Base-by-base conservation (phyloP, 2,329 filamentous ascomycete species). In the Cercospora beticola region DNA sequence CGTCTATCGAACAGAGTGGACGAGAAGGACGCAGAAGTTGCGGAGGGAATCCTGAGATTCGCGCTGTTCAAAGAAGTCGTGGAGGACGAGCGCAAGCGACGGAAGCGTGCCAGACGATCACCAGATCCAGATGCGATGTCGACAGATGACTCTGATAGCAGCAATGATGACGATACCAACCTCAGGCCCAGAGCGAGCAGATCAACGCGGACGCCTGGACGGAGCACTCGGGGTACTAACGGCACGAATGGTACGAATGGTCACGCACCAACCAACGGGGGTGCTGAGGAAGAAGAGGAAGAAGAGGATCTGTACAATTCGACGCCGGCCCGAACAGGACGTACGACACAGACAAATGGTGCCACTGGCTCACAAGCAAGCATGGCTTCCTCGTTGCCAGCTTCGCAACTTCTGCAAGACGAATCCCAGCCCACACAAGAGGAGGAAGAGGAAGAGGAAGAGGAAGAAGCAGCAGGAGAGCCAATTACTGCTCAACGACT, bases 41-140 rank as follows among this genome's bases (percentile, higher is more conserved):
- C 95, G 9, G 94, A 99, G 79, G 87, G 89, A 8, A 97, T 99
- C 72, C 83, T 99, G 33, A 88, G 95, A 18, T 99, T 97, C 77
- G 96, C 95, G 2, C 86, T 99, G 40, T 99, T 99, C 86, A 98
- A 98, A 79, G 95, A 99, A 82, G 90, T 99, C 0, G 86, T 97
- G 3, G 86, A 88, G 73, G 85, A 87, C 72, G 90, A 93, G 79
- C 92, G 93, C 67, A 87, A 89, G 74, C 95, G 94, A 84, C 91
- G 95, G 81, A 88, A 94, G 75, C 90, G 92, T 80, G 90, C 92
- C 74, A 90, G 87, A 5, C 84, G 86, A 31, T 84, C 85, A 36
- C 83, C 86, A 16, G 85, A 86, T 61, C 83, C 86, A 14, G 85
- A 86, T 57, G 81, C 80, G 14, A 83, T 84, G 81, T 83, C 82